Base-by-base conservation (phyloP, 2,329 filamentous ascomycete genomes). In the Diaporthe sp. region DNA sequence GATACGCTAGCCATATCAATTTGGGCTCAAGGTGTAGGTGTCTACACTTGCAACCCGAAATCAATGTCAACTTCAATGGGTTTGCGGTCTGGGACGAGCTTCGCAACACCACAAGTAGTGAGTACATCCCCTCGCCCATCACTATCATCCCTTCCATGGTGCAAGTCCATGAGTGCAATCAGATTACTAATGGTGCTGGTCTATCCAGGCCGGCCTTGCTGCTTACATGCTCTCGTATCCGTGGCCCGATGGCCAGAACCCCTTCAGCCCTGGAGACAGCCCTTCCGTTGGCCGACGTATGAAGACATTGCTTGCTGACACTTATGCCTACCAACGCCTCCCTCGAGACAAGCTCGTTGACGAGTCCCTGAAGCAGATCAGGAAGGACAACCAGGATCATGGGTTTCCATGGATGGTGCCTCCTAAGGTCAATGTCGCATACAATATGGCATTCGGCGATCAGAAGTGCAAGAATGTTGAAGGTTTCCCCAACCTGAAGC, bases 371-470 rank as follows among this genome's bases (percentile, higher is more conserved):
- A 4, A 19, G 3, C 5, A 38, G 4, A 42, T 73, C 38, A 22
- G 33, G 9, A 6, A 38, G 33, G 22, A 35, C 9, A 30, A 58
- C 2, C 22, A 13, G 6, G 4, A 25, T 0, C 54, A 50, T 7
- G 7, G 4, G 0, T 74, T 74, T n/a, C 72, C 72, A 1, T 74
- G 35, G 33, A 25, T 28, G 15, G 47, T 71, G 10, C 72, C 72
- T 2, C 25, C 45, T 3, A 61, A 28, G 17, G 66, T 74, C 25
- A 40, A 70, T 33, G 72, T 74, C 7, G 57, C 57, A 40, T 74
- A 74, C 55, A 74, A 74, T 47, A 74, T 74, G 72, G 72, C 72
- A 2, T 70, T 35, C 33, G 72, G 72, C 7, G n/a, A 47, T 15
- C 72, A 74, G 55, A 74, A 64, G 64, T 74, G 72, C 42, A 70